Base-by-base conservation (phyloP, 163 green algal species). In the Scenedesmus sp. region DNA sequence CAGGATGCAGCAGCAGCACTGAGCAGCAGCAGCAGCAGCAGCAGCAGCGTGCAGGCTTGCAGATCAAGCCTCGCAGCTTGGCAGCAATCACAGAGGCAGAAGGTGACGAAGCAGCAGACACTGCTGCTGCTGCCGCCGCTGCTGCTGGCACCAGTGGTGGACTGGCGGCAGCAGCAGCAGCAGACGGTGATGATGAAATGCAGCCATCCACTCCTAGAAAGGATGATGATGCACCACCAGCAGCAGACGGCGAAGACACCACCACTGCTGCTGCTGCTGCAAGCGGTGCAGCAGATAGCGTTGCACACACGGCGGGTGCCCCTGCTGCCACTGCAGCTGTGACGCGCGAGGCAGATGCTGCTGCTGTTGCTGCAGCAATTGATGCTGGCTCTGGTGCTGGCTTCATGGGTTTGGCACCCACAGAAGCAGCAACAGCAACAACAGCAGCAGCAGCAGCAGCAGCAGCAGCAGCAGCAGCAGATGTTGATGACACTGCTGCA, bases 231-330 rank as follows among this genome's bases (percentile, higher is more conserved):
- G 62, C 84, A 89, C 1, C 84, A 60, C 12, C 4, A 34, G 62
- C 70, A 73, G 56, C 83, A 55, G 83, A 56, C 5, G 55, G 15
- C 23, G 5, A 79, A 46, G 83, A 74, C 3, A 55, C 20, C 15
- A n/a, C 4, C 18, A 15, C 83, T 79, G 83, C 83, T 74, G 83
- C 83, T 88, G 83, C 54, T 88, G 83, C 83, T 88, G 83, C 84
- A 15, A 18, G 15, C 20, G 20, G 34, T 46, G 34, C 34, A 46
- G 34, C 34, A 46, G 34, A 46, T 46, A 46, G 34, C 34, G 34
- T 46, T 46, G 34, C 34, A 46, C 34, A 46, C 34, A 46, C 34
- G 34, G 34, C 34, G 34, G 34, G 34, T 46, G 34, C 34, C 34
- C 34, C 34, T 46, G 34, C 34, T 46, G 34, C 34, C 34, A 46